A percentile compares a stretch with the other conserved stretches of the same genome.
phyloP scores from a whole-genome alignment of 2,329 filamentous ascomycete genomes.

The Xylaria digitata region DNA sequence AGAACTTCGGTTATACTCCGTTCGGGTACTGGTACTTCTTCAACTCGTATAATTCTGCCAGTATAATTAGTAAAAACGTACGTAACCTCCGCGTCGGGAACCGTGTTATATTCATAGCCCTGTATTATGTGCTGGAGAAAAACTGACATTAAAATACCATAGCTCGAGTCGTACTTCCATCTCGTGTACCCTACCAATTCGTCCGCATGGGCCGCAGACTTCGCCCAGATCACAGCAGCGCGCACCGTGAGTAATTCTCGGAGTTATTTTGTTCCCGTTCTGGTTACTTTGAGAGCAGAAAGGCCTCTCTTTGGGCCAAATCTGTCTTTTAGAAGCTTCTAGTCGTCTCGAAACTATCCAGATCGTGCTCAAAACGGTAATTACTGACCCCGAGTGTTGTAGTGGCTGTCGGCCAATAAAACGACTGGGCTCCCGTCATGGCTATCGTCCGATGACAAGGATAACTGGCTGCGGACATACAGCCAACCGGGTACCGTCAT shows the following conservation, averaged over 20 bases:
- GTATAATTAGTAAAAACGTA: slow-evolving; percentile 12
- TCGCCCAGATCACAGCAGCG: slow-evolving; percentile 9
- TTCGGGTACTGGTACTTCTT: slow-evolving; percentile 26
- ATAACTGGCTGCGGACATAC: slow-evolving; percentile 13
- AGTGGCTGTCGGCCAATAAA: slow-evolving; percentile 18
- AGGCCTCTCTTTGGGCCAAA: too few relatives aligned
- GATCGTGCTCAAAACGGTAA: too few relatives aligned
- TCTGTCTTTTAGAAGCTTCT: too few relatives aligned
- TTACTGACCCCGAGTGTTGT: too few relatives aligned
- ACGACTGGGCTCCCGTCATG: slow-evolving; percentile 17
- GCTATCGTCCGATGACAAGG: slow-evolving; percentile 16
- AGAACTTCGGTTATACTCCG: slow-evolving; percentile 11
- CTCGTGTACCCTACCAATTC: background rate
- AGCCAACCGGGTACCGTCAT: background rate
- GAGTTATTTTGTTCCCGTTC: too few relatives aligned
- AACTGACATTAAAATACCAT: background rate
- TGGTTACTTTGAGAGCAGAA: too few relatives aligned
- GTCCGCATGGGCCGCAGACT: background rate
- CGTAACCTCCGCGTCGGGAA: background rate
- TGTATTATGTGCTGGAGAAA: background rate
- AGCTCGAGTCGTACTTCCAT: slow-evolving; percentile 21
- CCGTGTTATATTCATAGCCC: background rate
- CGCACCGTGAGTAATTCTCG: too few relatives aligned
- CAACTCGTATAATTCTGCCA: slow-evolving; percentile 10
- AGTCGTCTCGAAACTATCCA: too few relatives aligned